These are phyloP conservation scores for Naegleria gruberi DNA, from an alignment of 208 protist species.

Conservation along the genomic window DNA sequence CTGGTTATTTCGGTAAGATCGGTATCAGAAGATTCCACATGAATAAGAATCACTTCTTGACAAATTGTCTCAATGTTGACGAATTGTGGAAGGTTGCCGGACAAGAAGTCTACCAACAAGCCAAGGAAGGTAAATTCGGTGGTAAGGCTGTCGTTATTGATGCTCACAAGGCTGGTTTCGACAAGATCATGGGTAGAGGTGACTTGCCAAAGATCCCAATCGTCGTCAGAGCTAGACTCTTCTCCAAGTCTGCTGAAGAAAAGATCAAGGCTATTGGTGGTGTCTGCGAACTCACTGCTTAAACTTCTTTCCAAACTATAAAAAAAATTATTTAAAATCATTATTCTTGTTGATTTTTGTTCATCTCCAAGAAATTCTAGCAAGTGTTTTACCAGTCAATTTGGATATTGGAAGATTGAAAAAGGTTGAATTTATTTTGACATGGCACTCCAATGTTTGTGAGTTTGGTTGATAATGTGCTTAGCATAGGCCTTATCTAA, in stretches of 20 bases:
- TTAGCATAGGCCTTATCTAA: background rate
- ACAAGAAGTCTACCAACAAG: constrained; percentile 62
- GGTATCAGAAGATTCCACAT: constrained; percentile 96
- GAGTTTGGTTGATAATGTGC: background rate
- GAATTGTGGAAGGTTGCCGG: constrained; percentile 95
- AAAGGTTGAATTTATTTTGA: background rate
- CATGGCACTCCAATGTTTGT: background rate
- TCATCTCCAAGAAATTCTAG: no score
- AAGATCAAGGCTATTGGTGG: constrained; percentile 99
- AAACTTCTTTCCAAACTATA: constrained; percentile 42
- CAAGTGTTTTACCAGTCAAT: background rate
- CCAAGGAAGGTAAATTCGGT: constrained; percentile 59
- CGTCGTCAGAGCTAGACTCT: constrained; percentile 98
- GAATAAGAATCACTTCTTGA: constrained; percentile 80
- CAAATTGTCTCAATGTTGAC: constrained; percentile 97
- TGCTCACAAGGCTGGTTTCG: constrained; percentile 86
- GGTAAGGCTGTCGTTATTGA: constrained; percentile 96
- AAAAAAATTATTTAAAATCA: background rate
- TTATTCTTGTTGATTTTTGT: no score
- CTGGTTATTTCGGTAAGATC: constrained; percentile 99
- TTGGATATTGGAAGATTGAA: background rate
- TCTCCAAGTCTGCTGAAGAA: constrained; percentile 95
- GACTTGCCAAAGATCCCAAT: constrained; percentile 90
- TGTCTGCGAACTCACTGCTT: constrained; percentile 91
- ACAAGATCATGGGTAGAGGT: constrained; percentile 99